Evolutionary conservation across 2,329 filamentous ascomycete species (phyloP).

Genomic region (Phialocephala subalpina): DNA sequence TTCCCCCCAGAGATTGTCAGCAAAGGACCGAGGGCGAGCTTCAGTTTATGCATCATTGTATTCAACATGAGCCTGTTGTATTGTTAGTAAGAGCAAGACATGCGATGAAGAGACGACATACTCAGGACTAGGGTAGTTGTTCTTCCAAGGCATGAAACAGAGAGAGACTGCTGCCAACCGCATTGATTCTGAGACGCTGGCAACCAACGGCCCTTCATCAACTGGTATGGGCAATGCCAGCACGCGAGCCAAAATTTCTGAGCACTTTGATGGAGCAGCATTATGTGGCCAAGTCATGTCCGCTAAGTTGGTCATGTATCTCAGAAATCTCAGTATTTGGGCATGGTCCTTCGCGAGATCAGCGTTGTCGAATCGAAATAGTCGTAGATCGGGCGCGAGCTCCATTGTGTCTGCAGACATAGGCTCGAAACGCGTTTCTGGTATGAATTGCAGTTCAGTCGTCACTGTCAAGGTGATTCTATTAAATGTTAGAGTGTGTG

Average conservation of each 20-base stretch:
- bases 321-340: neutral
- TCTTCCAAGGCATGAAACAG: constrained; percentile 16
- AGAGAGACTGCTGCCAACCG: constrained; percentile 10
- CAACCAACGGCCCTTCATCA: constrained; percentile 13
- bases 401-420: neutral
- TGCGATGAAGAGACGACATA: neutral
- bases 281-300: constrained; percentile 15
- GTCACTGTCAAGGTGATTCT: constrained; percentile 22
- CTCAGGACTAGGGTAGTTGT: constrained; percentile 20
- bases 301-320: constrained; percentile 6
- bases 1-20: neutral
- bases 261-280: constrained; percentile 9
- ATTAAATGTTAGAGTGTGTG: neutral
- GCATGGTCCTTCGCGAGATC: neutral
- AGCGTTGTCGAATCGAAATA: neutral
- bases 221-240: constrained; percentile 12
- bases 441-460: constrained; percentile 14
- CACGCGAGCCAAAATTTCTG: constrained; percentile 15
- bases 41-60: constrained; percentile 20
- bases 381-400: neutral
- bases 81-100: neutral
- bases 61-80: constrained; percentile 14
- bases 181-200: constrained; percentile 17
- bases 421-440: neutral
- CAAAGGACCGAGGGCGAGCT: constrained; percentile 8